Conservation (phyloP, 148 eudicot species). For the Linanthus parryae region DNA sequence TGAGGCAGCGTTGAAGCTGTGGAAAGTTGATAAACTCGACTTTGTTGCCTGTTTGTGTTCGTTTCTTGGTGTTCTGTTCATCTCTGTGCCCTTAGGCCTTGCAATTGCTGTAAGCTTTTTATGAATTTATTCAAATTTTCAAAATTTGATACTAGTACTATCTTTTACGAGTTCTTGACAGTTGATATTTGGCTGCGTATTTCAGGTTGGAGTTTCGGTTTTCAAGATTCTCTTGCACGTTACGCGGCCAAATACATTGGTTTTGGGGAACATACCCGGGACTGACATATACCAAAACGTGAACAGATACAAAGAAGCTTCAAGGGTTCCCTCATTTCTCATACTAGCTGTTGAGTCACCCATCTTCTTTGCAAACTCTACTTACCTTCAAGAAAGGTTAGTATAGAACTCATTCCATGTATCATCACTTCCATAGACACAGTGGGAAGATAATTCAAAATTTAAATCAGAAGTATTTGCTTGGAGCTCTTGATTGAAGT, state of each 20-base stretch:
- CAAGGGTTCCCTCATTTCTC: constrained; percentile 68
- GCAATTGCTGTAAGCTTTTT: constrained; percentile 70
- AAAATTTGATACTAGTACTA: not conserved
- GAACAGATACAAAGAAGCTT: constrained; percentile 62
- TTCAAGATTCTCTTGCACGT: constrained; percentile 86
- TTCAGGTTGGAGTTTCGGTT: constrained; percentile 85
- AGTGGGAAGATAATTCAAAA: no score
- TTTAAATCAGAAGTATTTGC: not conserved
- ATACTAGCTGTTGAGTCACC: constrained; percentile 89
- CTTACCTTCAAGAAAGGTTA: constrained; percentile 93
- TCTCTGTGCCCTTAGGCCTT: constrained; percentile 83
- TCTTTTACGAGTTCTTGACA: not conserved
- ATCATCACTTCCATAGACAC: not conserved
- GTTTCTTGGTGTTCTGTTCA: constrained; percentile 83
- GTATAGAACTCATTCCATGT: not conserved
- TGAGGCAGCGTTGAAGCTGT: constrained; percentile 52
- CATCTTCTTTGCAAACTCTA: constrained; percentile 82
- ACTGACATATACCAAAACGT: constrained; percentile 73
- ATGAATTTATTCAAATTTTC: not conserved
- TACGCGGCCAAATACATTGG: constrained; percentile 75
- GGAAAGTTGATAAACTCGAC: constrained; percentile 90
- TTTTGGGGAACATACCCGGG: constrained; percentile 72
- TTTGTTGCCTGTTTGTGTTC: constrained; percentile 72
- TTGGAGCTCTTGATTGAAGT: not conserved
- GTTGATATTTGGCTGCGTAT: not conserved